Evolutionary conservation across 2,329 filamentous ascomycete species (phyloP), one percentile per base, ranked within the genome.

Genomic region (Diaporthe helianthi): DNA sequence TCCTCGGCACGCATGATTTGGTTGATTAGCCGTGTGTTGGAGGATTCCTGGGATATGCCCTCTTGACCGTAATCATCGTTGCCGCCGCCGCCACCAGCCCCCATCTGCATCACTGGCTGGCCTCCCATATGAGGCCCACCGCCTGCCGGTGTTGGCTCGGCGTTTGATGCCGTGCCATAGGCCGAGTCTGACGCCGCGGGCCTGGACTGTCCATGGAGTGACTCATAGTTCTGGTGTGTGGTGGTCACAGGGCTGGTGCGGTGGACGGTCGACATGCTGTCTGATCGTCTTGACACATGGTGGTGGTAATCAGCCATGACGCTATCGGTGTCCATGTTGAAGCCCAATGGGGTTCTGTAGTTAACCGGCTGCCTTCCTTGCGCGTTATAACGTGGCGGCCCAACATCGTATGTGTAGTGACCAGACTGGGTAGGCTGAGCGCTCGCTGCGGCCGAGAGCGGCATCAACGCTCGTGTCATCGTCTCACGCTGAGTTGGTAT

Each of bases 341-440:
- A 71, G 47, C 47, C 61, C 24, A 55, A 15, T 6, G 47, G 66
- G 31, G 66, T 24, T 31, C 47, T 52, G 49, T 64, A 66, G 19
- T 41, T 17, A 4, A 58, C 36, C 2, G 61, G 12, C 8, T 51
- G 60, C n/a, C 66, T 63, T 24, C 7, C 44, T 24, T 33, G 41
- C 29, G n/a, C 10, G 8, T 29, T 22, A 1, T 49, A 24, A 15
- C n/a, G 31, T 17, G n/a, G 63, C 12, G 67, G 33, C 33, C 54
- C 69, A 17, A 31, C 13, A 22, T 53, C 36, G 33, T 63, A 67
- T 2, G 67, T 58, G 47, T 71, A 71, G 47, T 71, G 68, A 15
- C 64, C 63, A 22, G 63, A 10, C 8, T 69, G 69, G 15, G 67
- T 15, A 26, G 26, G 69, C 17, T 47, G 22, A 22, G 19, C 29